Evolutionary conservation across 768 basidiomycete species (phyloP).

Genomic region (Hypholoma sublateritium): DNA sequence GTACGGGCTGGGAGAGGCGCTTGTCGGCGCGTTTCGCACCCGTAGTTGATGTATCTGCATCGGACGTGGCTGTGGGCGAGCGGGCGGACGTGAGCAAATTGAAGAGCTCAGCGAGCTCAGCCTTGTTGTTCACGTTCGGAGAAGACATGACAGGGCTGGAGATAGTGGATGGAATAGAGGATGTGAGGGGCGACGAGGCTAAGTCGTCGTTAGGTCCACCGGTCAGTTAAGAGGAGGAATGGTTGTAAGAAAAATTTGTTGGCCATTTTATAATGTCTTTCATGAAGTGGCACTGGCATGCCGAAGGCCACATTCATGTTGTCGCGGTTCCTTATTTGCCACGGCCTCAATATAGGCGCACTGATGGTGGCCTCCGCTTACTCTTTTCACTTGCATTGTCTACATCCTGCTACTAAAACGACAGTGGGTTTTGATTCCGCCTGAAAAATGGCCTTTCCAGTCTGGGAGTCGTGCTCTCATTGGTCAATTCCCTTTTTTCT

Average conservation of each 20-base stretch:
- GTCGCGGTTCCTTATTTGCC: not conserved
- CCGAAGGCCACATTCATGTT: not conserved
- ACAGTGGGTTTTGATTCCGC: no score
- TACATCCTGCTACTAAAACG: no score
- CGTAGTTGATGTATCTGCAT: not conserved
- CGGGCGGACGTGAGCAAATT: constrained; percentile 25
- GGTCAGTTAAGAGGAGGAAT: constrained; percentile 1
- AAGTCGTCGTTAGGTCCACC: not conserved
- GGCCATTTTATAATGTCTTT: not conserved
- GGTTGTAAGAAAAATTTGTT: not conserved
- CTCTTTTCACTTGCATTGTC: not conserved
- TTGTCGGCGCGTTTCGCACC: not conserved
- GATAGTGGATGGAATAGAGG: not conserved
- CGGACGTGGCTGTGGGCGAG: not conserved
- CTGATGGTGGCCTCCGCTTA: not conserved
- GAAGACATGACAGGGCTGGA: constrained; percentile 7
- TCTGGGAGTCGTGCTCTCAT: no score
- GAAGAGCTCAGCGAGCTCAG: constrained; percentile 55
- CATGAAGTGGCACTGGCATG: not conserved
- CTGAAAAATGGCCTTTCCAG: no score
- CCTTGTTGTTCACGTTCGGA: constrained; percentile 32
- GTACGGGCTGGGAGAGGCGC: not conserved
- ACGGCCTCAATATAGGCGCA: not conserved
- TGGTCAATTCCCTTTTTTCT: no score
- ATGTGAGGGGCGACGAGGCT: not conserved